Percentiles rank a stretch among this genome's conserved stretches.
phyloP scores from a whole-genome alignment of 768 basidiomycete species.

The Coprinopsis sp. region DNA sequence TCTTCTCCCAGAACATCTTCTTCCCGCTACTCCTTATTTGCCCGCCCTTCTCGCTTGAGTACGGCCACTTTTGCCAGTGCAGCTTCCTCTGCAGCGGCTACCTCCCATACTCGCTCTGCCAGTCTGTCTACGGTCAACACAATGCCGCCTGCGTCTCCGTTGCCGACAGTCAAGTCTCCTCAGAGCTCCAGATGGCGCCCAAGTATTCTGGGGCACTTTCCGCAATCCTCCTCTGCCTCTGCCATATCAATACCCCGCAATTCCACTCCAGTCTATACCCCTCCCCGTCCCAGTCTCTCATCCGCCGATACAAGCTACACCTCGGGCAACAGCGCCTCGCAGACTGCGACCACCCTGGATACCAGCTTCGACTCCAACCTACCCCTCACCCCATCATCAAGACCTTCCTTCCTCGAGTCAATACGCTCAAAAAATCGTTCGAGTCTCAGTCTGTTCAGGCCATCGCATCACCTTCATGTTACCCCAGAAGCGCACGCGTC shows the following conservation, averaged over 20 bases:
- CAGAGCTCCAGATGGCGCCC: conserved; percentile 54
- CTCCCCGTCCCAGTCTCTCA: conserved; percentile 38
- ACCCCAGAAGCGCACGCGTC: conserved; percentile 23
- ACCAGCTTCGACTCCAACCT: no score
- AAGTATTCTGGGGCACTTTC: conserved; percentile 60
- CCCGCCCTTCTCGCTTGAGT: conserved; percentile 31
- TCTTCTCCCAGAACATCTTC: conserved; percentile 27
- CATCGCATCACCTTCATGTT: no score
- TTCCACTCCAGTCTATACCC: conserved; percentile 21
- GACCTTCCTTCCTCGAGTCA: conserved; percentile 36
- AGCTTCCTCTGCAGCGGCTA: conserved; percentile 10
- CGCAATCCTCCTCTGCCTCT: conserved; percentile 40
- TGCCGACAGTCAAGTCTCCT: conserved; percentile 14
- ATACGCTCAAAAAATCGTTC: conserved; percentile 32
- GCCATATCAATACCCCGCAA: no score
- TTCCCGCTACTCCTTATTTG: conserved; percentile 43
- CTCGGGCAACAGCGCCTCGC: conserved; percentile 44
- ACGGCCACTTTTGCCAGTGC: conserved; percentile 23
- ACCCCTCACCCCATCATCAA: conserved; percentile 37
- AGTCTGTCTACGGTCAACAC: conserved; percentile 42
- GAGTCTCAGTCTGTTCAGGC: conserved; percentile 27
- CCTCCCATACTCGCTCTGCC: conserved; percentile 41
- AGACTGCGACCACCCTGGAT: conserved; percentile 43
- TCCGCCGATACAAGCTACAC: conserved; percentile 53
- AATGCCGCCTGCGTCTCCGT: conserved; percentile 11